A percentile compares a stretch with the other conserved stretches of the same genome.
phyloP scores from a whole-genome alignment of 192 early-diverging fungal species.

The Coemansia sp. region DNA sequence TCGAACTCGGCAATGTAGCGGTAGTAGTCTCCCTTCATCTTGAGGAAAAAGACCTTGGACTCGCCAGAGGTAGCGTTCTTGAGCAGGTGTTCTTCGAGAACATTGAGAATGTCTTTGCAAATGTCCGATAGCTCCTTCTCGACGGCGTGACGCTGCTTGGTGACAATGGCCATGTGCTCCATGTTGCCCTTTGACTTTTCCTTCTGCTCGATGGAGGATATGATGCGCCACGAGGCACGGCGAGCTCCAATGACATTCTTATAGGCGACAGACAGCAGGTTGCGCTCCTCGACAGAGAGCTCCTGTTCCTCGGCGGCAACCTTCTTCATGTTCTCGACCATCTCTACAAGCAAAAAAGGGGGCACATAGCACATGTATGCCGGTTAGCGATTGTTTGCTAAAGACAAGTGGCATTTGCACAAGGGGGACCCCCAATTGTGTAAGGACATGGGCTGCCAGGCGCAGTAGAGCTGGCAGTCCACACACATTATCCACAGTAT shows the following conservation, averaged over 20 bases:
- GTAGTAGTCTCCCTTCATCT: slow-evolving; percentile 99
- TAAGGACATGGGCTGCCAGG: not conserved
- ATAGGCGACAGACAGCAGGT: slow-evolving; percentile 95
- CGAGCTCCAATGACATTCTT: slow-evolving; percentile 98
- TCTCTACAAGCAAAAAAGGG: slow-evolving; percentile 60
- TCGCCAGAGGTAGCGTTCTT: slow-evolving; percentile 85
- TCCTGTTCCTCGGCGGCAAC: slow-evolving; percentile 62
- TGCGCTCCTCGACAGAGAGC: slow-evolving; percentile 95
- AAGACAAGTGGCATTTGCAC: not conserved
- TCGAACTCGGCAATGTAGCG: slow-evolving; percentile 99
- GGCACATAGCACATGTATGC: not conserved
- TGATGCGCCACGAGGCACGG: slow-evolving; percentile 96
- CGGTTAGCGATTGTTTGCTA: slow-evolving; percentile 2
- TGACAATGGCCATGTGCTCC: slow-evolving; percentile 80
- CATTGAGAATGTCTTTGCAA: slow-evolving; percentile 90
- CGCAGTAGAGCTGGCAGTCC: not conserved
- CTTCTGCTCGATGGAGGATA: slow-evolving; percentile 96
- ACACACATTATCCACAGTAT: not conserved
- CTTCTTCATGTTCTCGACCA: slow-evolving; percentile 75
- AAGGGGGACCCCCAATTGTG: not conserved
- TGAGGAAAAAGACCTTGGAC: slow-evolving; percentile 99
- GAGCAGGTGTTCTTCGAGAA: slow-evolving; percentile 86
- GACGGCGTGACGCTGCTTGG: slow-evolving; percentile 88
- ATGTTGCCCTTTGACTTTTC: slow-evolving; percentile 86
- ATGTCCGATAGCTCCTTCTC: slow-evolving; percentile 92